Evolutionary conservation across 169 alveolate genomes (phyloP), one percentile per base, ranked within the genome.

Genomic region (Cardiosporidium cionae): DNA sequence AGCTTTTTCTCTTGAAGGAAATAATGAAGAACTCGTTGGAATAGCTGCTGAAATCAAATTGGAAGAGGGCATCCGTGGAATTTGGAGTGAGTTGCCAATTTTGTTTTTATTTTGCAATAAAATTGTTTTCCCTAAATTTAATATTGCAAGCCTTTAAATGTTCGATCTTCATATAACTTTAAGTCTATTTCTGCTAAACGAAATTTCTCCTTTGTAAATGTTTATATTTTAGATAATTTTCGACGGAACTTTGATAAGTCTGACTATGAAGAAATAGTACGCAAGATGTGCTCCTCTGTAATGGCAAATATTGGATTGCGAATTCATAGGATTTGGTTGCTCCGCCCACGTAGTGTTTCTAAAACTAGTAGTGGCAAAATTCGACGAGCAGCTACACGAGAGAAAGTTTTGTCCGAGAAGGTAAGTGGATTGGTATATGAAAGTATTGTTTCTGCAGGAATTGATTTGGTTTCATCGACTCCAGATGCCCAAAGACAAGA

Each of bases 331-430:
- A 6, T 80, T 27, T 69, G 72, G 6, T 35, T 80, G 27, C 65
- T 76, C 29, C 65, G 33, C 32, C 76, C 81, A 5, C 52, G 58
- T 29, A 31, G 25, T 52, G 25, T 80, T n/a, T 74, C 83, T 4
- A 80, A 80, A 74, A 80, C 86, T 6, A 68, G 79, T 36, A 78
- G 86, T 65, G 86, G 86, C 5, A 80, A 80, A 35, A 65, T 80
- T 27, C 86, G 83, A 7, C 35, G 86, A 33, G 27, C 72, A 28
- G 3, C 67, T 6, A 27, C 67, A 27, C 73, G 54, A 9, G 72
- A 65, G 6, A 28, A 25, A 9, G 32, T 65, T 35, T 3, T 65
- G 72, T 28, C 23, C 16, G 69, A 31, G 3, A 65, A 27, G 54
- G 67, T 65, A 9, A 3, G 3, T 9, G n/a, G 35, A 16, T 52